A percentile compares a stretch with the other conserved stretches of the same genome.
Conservation (phyloP, 2,329 filamentous ascomycete genomes). For the Helicocarpus griseus region DNA sequence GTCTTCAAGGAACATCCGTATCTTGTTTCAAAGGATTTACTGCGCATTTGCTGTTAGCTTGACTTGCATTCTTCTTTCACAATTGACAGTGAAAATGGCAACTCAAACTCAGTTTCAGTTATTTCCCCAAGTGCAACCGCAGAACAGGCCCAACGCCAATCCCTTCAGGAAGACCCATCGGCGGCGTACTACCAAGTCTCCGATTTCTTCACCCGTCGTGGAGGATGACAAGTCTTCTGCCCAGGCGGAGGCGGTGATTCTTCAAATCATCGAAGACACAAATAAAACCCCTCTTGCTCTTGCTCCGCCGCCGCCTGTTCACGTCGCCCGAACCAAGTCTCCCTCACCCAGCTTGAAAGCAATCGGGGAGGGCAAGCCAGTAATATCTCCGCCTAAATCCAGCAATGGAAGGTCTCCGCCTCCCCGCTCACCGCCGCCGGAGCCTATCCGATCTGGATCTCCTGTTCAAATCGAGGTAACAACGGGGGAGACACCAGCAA, state of each 20-base stretch:
- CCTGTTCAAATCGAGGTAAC: not conserved
- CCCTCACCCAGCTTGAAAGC: constrained; percentile 6
- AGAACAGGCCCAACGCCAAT: constrained; percentile 22
- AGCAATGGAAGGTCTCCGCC: constrained; percentile 1
- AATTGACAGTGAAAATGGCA: constrained; percentile 6
- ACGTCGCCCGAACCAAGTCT: constrained; percentile 13
- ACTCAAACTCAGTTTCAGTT: constrained; percentile 27
- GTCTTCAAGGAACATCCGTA: too few species aligned
- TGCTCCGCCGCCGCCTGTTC: constrained; percentile 17
- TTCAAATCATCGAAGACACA: constrained; percentile 30
- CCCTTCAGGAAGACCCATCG: constrained; percentile 23
- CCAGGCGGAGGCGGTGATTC: constrained; percentile 28
- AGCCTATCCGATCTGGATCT: constrained; percentile 5
- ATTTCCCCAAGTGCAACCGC: constrained; percentile 28
- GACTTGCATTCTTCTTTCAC: constrained; percentile 5
- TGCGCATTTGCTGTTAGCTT: not conserved
- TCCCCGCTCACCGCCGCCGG: constrained; percentile 5
- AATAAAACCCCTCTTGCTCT: constrained; percentile 20
- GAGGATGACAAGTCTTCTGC: constrained; percentile 18
- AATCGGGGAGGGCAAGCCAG: constrained; percentile 7
- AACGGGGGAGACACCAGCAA: not conserved
- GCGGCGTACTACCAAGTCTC: constrained; percentile 15
- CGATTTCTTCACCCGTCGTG: constrained; percentile 20
- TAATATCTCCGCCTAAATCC: constrained; percentile 12
- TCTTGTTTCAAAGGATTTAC: not conserved